Conservation (phyloP, 176 grass and related monocot species). For the Avena sativa region DNA sequence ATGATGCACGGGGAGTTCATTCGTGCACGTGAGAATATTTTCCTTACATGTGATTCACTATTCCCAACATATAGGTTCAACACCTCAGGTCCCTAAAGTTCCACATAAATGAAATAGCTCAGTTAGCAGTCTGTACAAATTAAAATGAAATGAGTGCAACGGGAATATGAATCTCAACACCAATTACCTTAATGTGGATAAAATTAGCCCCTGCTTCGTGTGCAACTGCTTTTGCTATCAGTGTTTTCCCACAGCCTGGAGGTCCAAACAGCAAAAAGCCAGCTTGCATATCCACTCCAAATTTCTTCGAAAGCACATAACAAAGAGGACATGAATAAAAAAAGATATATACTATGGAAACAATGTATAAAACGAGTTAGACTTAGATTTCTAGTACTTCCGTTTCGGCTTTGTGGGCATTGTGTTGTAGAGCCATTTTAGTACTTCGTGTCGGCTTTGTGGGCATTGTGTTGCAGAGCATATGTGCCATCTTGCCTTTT, state of each 20-base stretch:
- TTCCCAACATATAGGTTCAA: slow-evolving; percentile 92
- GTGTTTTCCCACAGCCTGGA: slow-evolving; percentile 97
- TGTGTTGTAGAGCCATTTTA: too few species aligned
- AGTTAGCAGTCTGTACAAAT: too few species aligned
- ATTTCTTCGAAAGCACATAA: slow-evolving; percentile 49
- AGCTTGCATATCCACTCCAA: slow-evolving; percentile 84
- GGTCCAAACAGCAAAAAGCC: slow-evolving; percentile 89
- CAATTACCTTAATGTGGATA: slow-evolving; percentile 88
- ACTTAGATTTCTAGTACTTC: too few species aligned
- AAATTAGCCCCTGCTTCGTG: slow-evolving; percentile 94
- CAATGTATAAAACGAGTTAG: too few species aligned
- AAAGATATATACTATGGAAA: neutral
- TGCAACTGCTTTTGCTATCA: slow-evolving; percentile 97
- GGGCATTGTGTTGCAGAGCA: too few species aligned
- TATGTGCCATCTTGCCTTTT: too few species aligned
- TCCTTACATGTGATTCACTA: slow-evolving; percentile 84
- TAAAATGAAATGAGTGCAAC: neutral
- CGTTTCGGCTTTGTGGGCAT: too few species aligned
- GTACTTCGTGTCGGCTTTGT: too few species aligned
- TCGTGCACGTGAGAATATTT: slow-evolving; percentile 78
- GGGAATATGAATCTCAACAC: slow-evolving; percentile 31
- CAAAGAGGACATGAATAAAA: slow-evolving; percentile 19
- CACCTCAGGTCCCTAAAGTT: slow-evolving; percentile 77
- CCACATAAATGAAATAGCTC: neutral
- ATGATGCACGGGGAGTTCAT: slow-evolving; percentile 84